These are phyloP conservation scores for Xylaria sp. DNA, from an alignment of 2,329 filamentous ascomycete species.

Conservation along the genomic window DNA sequence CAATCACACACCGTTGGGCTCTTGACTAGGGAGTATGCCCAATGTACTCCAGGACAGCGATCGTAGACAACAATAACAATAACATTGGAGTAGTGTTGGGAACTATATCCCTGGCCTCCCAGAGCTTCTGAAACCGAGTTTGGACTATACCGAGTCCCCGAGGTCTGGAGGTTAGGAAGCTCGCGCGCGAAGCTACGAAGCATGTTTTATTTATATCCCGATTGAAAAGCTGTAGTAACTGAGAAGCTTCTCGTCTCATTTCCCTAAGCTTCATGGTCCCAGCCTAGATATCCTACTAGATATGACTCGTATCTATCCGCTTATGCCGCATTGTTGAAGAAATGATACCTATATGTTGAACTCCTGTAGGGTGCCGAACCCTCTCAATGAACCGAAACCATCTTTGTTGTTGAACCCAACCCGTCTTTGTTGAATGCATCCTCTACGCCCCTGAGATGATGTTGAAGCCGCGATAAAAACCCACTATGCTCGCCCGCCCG, in stretches of 20 bases:
- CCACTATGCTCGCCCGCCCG: neutral
- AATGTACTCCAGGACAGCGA: neutral
- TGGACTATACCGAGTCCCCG: no score
- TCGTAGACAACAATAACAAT: no score
- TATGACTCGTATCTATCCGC: neutral
- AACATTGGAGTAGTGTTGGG: no score
- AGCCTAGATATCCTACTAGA: neutral
- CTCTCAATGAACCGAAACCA: neutral
- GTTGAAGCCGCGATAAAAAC: slow-evolving; percentile 29
- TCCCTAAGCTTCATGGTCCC: neutral
- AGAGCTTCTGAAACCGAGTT: no score
- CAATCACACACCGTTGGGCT: neutral
- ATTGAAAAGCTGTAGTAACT: neutral
- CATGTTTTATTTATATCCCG: neutral
- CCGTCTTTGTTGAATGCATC: neutral
- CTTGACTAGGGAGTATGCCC: neutral
- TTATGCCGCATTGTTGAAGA: slow-evolving; percentile 28
- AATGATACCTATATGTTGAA: slow-evolving; percentile 29
- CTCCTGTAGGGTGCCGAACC: slow-evolving; percentile 17
- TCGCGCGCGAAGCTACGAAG: neutral
- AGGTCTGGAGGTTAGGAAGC: neutral
- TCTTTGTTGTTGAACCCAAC: slow-evolving; percentile 28
- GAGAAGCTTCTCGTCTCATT: neutral
- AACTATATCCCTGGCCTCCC: no score
- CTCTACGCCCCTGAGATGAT: slow-evolving; percentile 8